A percentile compares a stretch with the other conserved stretches of the same genome.
These are phyloP conservation scores for Hymenoscyphus salicellus DNA, from an alignment of 2,329 filamentous ascomycete genomes.

Conservation along the genomic window DNA sequence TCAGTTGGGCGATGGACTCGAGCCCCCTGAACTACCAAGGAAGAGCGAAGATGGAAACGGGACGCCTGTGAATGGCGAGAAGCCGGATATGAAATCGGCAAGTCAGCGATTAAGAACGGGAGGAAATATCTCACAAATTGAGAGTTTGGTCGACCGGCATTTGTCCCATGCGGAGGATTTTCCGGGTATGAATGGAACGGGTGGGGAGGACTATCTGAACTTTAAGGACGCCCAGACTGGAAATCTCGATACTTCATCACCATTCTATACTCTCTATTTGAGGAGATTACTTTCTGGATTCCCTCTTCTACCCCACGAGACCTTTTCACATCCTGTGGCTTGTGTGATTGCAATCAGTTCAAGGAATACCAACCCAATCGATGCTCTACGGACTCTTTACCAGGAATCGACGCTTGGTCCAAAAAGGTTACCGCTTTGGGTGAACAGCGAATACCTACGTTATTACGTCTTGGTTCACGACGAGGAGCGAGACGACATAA, in stretches of 20 bases:
- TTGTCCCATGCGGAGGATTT: conserved; percentile 67
- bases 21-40: conserved; percentile 45
- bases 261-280: conserved; percentile 83
- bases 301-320: conserved; percentile 79
- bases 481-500: conserved; percentile 91
- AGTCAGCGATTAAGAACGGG: conserved; percentile 36
- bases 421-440: conserved; percentile 74
- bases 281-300: conserved; percentile 78
- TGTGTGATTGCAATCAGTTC: conserved; percentile 95
- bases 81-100: conserved; percentile 15
- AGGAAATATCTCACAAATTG: conserved; percentile 65
- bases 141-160: conserved; percentile 77
- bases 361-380: conserved; percentile 76
- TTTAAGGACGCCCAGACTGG: conserved; percentile 35
- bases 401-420: conserved; percentile 77
- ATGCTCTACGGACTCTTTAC: conserved; percentile 81
- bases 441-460: conserved; percentile 85
- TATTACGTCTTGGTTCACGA: conserved; percentile 98
- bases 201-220: conserved; percentile 38
- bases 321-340: conserved; percentile 90
- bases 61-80: conserved; percentile 24
- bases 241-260: conserved; percentile 52
- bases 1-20: conserved; percentile 60
- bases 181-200: conserved; percentile 22
- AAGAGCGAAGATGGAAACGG: conserved; percentile 33